A percentile compares a stretch with the other conserved stretches of the same genome.
phyloP scores from a whole-genome alignment of 495 filamentous ascomycete genomes.

The Penicillium odoratum region DNA sequence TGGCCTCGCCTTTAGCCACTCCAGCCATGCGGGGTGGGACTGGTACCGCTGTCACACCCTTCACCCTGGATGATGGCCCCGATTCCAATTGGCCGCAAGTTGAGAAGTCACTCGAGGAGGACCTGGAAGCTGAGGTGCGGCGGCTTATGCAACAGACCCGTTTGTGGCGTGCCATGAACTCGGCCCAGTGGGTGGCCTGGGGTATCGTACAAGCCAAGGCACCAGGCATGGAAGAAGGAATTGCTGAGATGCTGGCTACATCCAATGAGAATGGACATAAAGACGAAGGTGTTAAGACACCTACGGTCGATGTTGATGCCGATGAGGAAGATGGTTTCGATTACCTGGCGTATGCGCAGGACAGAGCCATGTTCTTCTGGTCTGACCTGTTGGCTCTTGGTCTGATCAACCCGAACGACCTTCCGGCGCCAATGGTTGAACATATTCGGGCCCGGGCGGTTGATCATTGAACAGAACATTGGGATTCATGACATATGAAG shows the following conservation, averaged over 20 bases:
- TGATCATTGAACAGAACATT: constrained; percentile 44
- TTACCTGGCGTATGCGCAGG: constrained; percentile 87
- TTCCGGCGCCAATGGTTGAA: constrained; percentile 61
- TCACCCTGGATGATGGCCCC: constrained; percentile 36
- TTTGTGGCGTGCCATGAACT: constrained; percentile 83
- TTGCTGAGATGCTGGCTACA: constrained; percentile 23
- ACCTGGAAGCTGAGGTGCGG: constrained; percentile 61
- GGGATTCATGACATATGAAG: constrained; percentile 15
- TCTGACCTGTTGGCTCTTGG: constrained; percentile 78
- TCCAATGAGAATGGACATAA: constrained; percentile 16
- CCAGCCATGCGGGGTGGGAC: constrained; percentile 39
- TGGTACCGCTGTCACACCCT: constrained; percentile 32
- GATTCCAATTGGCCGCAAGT: constrained; percentile 40
- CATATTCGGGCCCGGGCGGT: constrained; percentile 59
- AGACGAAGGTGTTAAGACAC: constrained; percentile 14
- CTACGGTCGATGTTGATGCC: constrained; percentile 23
- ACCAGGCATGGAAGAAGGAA: constrained; percentile 55
- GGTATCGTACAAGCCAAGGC: constrained; percentile 93
- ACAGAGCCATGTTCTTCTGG: constrained; percentile 90
- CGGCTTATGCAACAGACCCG: constrained; percentile 72
- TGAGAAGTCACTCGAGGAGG: constrained; percentile 59
- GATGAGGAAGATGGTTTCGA: constrained; percentile 75
- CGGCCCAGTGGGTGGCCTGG: constrained; percentile 93
- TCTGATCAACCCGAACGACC: constrained; percentile 66
- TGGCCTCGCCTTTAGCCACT: constrained; percentile 56